phyloP scores from a whole-genome alignment of 257 asterid species.

The Pogostemon cablin region DNA sequence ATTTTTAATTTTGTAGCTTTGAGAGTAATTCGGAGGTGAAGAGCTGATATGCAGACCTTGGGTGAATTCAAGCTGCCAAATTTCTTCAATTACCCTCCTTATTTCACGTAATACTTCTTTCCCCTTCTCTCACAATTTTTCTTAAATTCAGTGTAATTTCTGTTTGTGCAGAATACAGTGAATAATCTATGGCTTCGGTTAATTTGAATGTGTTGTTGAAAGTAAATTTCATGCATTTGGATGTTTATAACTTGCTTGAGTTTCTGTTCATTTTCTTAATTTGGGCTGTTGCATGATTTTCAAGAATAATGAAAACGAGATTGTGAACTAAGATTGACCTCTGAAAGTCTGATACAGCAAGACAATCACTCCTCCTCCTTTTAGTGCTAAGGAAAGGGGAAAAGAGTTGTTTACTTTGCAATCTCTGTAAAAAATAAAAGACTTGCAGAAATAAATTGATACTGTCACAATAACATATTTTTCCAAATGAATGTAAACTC shows the following conservation, averaged over 20 bases:
- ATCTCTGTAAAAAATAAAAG: not conserved
- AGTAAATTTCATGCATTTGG: not conserved
- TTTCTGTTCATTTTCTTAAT: not conserved
- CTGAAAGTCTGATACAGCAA: not conserved
- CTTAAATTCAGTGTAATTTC: no score
- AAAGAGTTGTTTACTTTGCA: not conserved
- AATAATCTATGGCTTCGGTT: not conserved
- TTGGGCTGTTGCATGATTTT: not conserved
- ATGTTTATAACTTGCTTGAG: constrained; percentile 10
- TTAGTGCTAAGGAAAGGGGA: not conserved
- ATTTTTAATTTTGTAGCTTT: no score
- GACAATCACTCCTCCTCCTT: constrained; percentile 8
- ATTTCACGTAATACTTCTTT: constrained; percentile 55
- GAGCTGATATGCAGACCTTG: constrained; percentile 55
- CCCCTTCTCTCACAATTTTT: constrained; percentile 11
- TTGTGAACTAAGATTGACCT: not conserved
- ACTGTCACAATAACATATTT: not conserved
- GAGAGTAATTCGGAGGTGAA: no score
- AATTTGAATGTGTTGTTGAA: not conserved
- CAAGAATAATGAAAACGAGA: not conserved
- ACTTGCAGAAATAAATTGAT: not conserved
- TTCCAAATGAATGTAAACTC: not conserved
- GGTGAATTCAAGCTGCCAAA: constrained; percentile 68
- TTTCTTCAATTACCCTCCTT: constrained; percentile 72
- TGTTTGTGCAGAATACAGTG: no score